phyloP scores from a whole-genome alignment of 2,329 filamentous ascomycete species.

The Aspergillus hiratsukae region DNA sequence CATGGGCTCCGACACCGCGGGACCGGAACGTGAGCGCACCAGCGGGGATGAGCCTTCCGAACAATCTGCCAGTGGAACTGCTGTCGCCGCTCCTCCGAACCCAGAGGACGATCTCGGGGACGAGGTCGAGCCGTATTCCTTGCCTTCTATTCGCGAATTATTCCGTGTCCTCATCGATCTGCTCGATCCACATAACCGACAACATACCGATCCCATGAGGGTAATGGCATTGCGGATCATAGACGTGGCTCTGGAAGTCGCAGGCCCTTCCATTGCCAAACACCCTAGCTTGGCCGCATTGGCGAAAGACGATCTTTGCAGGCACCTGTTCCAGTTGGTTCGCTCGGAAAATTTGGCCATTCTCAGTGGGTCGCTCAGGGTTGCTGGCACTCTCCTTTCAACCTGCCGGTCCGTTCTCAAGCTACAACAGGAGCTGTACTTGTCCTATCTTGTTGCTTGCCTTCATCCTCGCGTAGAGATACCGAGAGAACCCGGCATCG shows the following conservation, averaged over 20 bases:
- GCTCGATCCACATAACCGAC: conserved; percentile 84
- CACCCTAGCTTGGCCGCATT: conserved; percentile 83
- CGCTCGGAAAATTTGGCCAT: conserved; percentile 95
- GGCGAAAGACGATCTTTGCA: conserved; percentile 88
- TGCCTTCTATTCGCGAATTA: conserved; percentile 90
- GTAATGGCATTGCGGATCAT: conserved; percentile 97
- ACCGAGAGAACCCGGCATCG: conserved; percentile 81
- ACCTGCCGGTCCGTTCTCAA: conserved; percentile 90
- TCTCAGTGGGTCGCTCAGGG: conserved; percentile 84
- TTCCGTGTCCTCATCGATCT: conserved; percentile 92
- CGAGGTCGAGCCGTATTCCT: conserved; percentile 78
- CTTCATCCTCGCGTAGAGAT: conserved; percentile 93
- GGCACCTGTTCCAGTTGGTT: conserved; percentile 92
- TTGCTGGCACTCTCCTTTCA: conserved; percentile 82
- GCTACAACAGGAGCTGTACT: conserved; percentile 90
- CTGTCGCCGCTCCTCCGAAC: conserved; percentile 31
- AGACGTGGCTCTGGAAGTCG: conserved; percentile 93
- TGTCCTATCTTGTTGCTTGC: conserved; percentile 91
- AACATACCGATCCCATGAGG: conserved; percentile 90
- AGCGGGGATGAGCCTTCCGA: conserved; percentile 33
- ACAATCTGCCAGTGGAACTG: conserved; percentile 27
- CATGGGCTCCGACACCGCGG: conserved; percentile 36
- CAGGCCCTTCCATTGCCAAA: conserved; percentile 87
- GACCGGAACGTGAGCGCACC: conserved; percentile 27
- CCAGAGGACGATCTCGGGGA: conserved; percentile 44